Conservation (phyloP, 306 rosid species). For the Boehmeria nivea region DNA sequence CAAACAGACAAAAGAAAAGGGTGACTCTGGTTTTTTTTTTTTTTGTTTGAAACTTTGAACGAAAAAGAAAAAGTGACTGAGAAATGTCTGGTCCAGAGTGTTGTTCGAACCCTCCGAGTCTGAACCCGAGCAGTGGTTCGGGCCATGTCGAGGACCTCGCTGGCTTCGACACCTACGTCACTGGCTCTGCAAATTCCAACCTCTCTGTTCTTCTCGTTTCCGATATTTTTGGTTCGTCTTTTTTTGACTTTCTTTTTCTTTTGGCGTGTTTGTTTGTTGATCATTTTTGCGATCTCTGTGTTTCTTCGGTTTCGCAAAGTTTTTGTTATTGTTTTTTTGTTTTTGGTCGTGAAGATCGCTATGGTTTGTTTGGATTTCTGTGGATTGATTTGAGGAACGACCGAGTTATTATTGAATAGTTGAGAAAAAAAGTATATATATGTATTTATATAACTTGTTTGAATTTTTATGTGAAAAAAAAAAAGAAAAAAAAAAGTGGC, state of each 20-base stretch:
- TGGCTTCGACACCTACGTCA: slow-evolving; percentile 39
- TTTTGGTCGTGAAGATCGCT: too few relatives aligned
- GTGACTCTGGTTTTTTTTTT: neutral
- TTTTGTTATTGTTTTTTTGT: too few relatives aligned
- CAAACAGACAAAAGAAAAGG: too few relatives aligned
- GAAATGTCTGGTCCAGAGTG: slow-evolving; percentile 66
- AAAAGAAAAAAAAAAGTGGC: too few relatives aligned
- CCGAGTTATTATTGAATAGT: too few relatives aligned
- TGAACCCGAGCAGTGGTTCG: slow-evolving; percentile 42
- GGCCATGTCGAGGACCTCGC: slow-evolving; percentile 51
- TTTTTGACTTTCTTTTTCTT: neutral
- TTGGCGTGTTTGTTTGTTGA: neutral
- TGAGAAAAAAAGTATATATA: too few relatives aligned
- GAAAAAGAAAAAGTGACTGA: neutral
- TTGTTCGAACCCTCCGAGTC: slow-evolving; percentile 65
- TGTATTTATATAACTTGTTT: too few relatives aligned
- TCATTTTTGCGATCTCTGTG: too few relatives aligned
- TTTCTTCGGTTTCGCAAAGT: too few relatives aligned
- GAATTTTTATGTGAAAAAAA: too few relatives aligned
- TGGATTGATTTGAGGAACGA: too few relatives aligned
- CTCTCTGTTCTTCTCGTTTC: slow-evolving; percentile 47
- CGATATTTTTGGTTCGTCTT: slow-evolving; percentile 41
- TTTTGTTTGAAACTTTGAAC: neutral
- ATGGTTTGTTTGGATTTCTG: too few relatives aligned
- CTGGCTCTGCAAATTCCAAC: slow-evolving; percentile 51